phyloP scores from a whole-genome alignment of 202 grass and related monocot species.

The Cymbopogon flexuosus region DNA sequence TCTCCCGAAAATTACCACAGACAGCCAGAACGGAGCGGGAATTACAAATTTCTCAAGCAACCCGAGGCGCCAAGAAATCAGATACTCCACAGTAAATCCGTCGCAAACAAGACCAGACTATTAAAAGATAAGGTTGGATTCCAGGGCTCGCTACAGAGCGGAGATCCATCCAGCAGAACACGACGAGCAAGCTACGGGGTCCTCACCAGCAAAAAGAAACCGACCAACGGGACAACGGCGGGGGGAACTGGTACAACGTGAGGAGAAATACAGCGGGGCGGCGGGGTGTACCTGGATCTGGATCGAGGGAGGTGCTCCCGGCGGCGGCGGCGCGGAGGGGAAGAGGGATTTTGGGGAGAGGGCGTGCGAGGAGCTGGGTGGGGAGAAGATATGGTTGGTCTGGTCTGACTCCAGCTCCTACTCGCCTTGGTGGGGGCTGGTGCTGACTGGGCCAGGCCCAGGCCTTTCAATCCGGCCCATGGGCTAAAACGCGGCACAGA shows the following conservation, averaged over 20 bases:
- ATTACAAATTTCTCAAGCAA: too few relatives aligned
- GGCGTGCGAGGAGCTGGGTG: not conserved
- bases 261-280: not conserved
- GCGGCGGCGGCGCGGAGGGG: not conserved
- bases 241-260: not conserved
- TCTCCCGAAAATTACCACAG: not conserved
- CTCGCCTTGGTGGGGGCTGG: not conserved
- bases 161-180: not conserved
- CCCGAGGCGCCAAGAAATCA: not conserved
- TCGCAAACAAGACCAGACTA: not conserved
- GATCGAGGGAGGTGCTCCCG: not conserved
- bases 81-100: not conserved
- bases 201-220: not conserved
- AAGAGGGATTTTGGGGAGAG: not conserved
- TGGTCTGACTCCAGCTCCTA: not conserved
- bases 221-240: too few relatives aligned
- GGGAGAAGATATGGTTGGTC: conserved; percentile 6
- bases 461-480: not conserved
- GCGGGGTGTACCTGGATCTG: conserved; percentile 3
- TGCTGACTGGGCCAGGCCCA: not conserved
- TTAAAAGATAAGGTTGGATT: not conserved
- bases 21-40: not conserved
- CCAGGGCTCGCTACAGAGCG: not conserved
- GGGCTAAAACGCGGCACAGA: not conserved
- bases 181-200: not conserved